These are phyloP conservation scores for Xylariaceae sp. DNA, from an alignment of 2,329 filamentous ascomycete genomes.

Conservation along the genomic window DNA sequence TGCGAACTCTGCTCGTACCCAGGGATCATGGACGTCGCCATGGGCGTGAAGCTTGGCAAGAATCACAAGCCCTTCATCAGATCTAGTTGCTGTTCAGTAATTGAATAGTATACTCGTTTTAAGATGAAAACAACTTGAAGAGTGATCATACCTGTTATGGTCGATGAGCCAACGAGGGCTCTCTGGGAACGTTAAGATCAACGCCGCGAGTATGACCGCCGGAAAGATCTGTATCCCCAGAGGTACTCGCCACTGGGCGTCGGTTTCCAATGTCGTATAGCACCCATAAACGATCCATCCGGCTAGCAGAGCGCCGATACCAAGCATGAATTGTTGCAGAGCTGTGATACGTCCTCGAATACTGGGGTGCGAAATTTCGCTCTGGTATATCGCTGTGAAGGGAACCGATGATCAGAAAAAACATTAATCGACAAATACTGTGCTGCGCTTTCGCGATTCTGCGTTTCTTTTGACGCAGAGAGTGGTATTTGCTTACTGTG, in stretches of 20 bases:
- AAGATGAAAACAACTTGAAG: no score
- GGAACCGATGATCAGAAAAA: slow-evolving; percentile 4
- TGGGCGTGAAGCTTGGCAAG: slow-evolving; percentile 67
- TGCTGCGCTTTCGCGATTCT: no score
- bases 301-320: slow-evolving; percentile 68
- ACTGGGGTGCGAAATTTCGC: slow-evolving; percentile 71
- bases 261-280: slow-evolving; percentile 28
- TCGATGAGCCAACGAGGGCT: slow-evolving; percentile 72
- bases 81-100: slow-evolving; percentile 27
- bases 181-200: slow-evolving; percentile 70
- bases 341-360: slow-evolving; percentile 73
- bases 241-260: slow-evolving; percentile 49
- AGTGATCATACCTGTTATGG: slow-evolving; percentile 44
- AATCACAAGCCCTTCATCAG: slow-evolving; percentile 61
- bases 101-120: neutral
- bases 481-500: slow-evolving; percentile 12
- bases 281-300: slow-evolving; percentile 68
- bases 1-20: slow-evolving; percentile 68
- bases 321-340: slow-evolving; percentile 80
- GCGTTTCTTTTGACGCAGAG: no score
- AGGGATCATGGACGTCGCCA: slow-evolving; percentile 61
- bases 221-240: slow-evolving; percentile 70
- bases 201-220: slow-evolving; percentile 57
- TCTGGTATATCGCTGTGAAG: slow-evolving; percentile 61
- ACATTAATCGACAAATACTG: no score